Conservation (phyloP, 2,329 filamentous ascomycete species). For the Cladosporium sp. region DNA sequence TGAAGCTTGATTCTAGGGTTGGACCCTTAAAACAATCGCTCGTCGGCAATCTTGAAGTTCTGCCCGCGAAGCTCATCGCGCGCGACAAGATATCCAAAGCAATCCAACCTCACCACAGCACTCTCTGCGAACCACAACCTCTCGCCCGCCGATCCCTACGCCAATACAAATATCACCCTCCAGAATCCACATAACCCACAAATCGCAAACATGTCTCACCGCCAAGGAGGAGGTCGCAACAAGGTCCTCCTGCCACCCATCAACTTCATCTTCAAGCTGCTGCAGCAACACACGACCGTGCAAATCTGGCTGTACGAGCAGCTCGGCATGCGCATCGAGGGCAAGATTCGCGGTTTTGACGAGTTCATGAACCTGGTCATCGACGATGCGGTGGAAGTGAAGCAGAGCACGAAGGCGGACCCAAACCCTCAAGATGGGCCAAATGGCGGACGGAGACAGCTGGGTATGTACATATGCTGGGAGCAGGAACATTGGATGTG, state of each 20-base stretch:
- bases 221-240: constrained; percentile 45
- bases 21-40: background rate
- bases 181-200: background rate
- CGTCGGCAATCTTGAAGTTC: background rate
- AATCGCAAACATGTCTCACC: constrained; percentile 46
- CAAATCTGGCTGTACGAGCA: constrained; percentile 98
- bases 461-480: constrained; percentile 59
- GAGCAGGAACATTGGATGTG: background rate
- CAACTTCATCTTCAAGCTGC: constrained; percentile 91
- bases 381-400: constrained; percentile 92
- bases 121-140: background rate
- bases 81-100: background rate
- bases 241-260: constrained; percentile 72
- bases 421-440: constrained; percentile 72
- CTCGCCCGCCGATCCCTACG: background rate
- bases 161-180: background rate
- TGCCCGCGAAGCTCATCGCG: constrained; percentile 4
- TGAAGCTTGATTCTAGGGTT: background rate
- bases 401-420: constrained; percentile 74
- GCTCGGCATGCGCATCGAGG: constrained; percentile 87
- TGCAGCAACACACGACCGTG: constrained; percentile 77
- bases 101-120: background rate
- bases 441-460: constrained; percentile 63
- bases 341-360: constrained; percentile 94
- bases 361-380: constrained; percentile 99